Evolutionary conservation across 176 grass and related monocot species (phyloP), one percentile per base, ranked within the genome.

Genomic region (Aegilops sharonensis): DNA sequence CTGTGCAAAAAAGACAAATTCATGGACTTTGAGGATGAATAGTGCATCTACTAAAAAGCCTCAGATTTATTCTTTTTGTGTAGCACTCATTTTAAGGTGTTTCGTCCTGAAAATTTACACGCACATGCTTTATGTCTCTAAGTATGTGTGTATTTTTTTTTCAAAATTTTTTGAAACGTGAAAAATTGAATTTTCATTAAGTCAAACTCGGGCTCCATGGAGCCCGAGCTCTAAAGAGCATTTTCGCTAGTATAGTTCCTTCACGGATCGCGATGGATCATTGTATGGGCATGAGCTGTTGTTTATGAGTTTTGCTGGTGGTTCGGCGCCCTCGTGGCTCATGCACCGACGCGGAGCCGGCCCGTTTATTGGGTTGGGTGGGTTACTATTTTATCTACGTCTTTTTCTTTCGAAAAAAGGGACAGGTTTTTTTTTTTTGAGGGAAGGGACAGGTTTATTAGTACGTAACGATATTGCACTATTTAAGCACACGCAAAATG

Each of bases 401-500:
- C 56, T 9, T 59, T 21, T 20, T 59, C 56, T 59, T 59, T 59
- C 2, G 15, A 59, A 59, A 59, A 34, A 34, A 34, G 32, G 32
- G 32, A 34, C 56, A 59, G 17, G 18, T 21, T 72, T 73, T 31
- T 31, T 25, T 25, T 25, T 25, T 25, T 25, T 25, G 25, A 25
- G 25, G 25, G 25, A 34, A 34, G 32, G 32, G 32, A 34, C 56
- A 59, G 17, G 18, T 21, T 72, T 73, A 74, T 73, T 89, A 74
- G 7, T 40, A 17, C 32, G 67, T 24, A 13, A 73, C 70, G 11
- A 15, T 45, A 43, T 14, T 73, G 70, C 36, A 65, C 57, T 4
- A 79, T 85, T 66, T 89, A 73, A 83, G 73, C 56, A 60, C 80
- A 87, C 84, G 84, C 80, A 79, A 83, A 87, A 78, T 78, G 74